Evolutionary conservation across 2,329 filamentous ascomycete genomes (phyloP), one percentile per base, ranked within the genome.

Genomic region (Chaetomium sp.): DNA sequence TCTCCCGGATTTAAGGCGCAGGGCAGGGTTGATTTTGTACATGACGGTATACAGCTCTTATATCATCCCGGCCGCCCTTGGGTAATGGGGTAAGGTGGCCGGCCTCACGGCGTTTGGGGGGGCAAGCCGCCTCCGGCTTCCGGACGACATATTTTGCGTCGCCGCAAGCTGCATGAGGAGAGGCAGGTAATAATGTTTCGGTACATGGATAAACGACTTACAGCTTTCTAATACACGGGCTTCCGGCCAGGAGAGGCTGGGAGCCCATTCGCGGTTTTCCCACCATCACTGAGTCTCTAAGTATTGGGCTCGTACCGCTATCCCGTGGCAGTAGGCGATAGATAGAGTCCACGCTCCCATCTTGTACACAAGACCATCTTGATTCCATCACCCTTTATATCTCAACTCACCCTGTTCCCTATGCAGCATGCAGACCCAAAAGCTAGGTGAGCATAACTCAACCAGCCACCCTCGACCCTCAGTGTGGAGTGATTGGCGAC

Each of bases 111-210:
- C 59, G 59, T 62, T 64, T 60, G 40, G 53, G 56, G 36, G 60
- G 60, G 42, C 19, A 47, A 49, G 45, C 46, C 53, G 42, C 52
- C 47, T 27, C 53, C 34, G 45, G 55, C 49, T 60, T 49, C 78
- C 42, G 59, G 53, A 60, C 43, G 53, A 57, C 45, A 59, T 54
- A 43, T 55, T 46, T 55, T 60, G 50, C 55, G 54, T 54, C 34
- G 59, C 54, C 58, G 59, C 52, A 56, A 54, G 55, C 42, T 61
- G 57, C 59, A 59, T 59, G 44, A 48, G 53, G 50, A 47, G 48
- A 53, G 52, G 54, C 33, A 50, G 47, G 55, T 27, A 27, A 55
- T 36, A 55, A 47, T 52, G 43, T 45, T 58, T 47, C 52, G 47
- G 41, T 50, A 55, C 52, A 56, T 54, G 54, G 54, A 58, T 61